These are phyloP conservation scores for Heterobasidion annosum DNA, from an alignment of 1,284 basidiomycete genomes.

Conservation along the genomic window DNA sequence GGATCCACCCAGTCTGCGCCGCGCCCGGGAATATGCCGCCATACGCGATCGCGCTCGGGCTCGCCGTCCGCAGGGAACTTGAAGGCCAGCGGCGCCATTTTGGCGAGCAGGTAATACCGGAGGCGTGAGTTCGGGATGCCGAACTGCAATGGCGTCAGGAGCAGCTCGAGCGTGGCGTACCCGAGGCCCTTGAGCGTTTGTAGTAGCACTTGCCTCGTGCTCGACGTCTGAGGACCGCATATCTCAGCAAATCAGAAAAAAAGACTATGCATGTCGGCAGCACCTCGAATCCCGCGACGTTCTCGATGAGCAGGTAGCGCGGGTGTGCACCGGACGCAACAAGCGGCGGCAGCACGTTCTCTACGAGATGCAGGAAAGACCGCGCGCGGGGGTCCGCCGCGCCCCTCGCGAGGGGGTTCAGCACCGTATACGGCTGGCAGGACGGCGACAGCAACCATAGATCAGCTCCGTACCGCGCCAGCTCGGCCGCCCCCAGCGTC, in stretches of 20 bases:
- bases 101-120: constrained; percentile 72
- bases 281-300: constrained; percentile 77
- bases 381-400: constrained; percentile 62
- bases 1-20: constrained; percentile 31
- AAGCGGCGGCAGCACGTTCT: constrained; percentile 55
- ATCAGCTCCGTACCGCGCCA: constrained; percentile 38
- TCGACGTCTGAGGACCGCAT: constrained; percentile 40
- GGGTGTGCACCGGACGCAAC: constrained; percentile 35
- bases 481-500: constrained; percentile 34
- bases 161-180: constrained; percentile 51
- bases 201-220: constrained; percentile 45
- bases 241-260: background rate
- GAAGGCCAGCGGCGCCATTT: constrained; percentile 30
- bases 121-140: constrained; percentile 72
- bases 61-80: constrained; percentile 3
- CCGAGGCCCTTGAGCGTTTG: constrained; percentile 38
- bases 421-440: constrained; percentile 73
- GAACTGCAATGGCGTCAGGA: constrained; percentile 68
- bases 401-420: constrained; percentile 64
- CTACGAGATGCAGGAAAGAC: constrained; percentile 64
- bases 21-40: constrained; percentile 44
- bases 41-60: constrained; percentile 19
- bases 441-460: constrained; percentile 72
- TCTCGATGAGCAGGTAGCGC: constrained; percentile 57
- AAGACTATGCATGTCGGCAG: background rate